Percentiles rank a stretch among this genome's conserved stretches.
phyloP scores from a whole-genome alignment of 176 grass and related monocot species.

The Olyra latifolia region DNA sequence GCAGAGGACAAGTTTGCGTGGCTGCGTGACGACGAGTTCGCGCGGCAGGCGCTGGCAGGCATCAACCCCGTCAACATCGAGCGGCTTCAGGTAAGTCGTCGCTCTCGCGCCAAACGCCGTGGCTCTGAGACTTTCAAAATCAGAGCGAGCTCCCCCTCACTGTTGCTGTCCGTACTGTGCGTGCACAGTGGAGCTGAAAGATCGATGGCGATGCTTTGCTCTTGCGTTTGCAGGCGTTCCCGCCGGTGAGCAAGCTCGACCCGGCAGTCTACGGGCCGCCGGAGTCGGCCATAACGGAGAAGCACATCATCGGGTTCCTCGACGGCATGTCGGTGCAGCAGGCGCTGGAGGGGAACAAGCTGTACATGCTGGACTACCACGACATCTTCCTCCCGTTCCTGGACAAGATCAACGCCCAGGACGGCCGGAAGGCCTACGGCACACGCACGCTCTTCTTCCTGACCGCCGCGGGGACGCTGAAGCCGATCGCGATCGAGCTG shows the following conservation, averaged over 20 bases:
- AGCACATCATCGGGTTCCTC: slow-evolving; percentile 75
- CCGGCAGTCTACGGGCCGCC: slow-evolving; percentile 66
- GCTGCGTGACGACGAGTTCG: slow-evolving; percentile 97
- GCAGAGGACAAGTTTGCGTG: slow-evolving; percentile 99
- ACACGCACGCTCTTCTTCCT: slow-evolving; percentile 92
- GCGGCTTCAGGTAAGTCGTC: slow-evolving; percentile 65
- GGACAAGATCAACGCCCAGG: slow-evolving; percentile 77
- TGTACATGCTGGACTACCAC: slow-evolving; percentile 90
- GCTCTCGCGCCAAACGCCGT: slow-evolving; percentile 4
- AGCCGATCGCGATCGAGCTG: slow-evolving; percentile 90
- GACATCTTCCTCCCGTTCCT: slow-evolving; percentile 87
- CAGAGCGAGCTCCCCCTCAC: not conserved
- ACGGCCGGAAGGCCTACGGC: slow-evolving; percentile 88
- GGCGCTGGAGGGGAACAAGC: slow-evolving; percentile 58
- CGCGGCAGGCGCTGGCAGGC: slow-evolving; percentile 77
- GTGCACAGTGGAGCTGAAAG: not conserved
- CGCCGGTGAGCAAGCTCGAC: slow-evolving; percentile 83
- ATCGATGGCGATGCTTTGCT: not conserved
- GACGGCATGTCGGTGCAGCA: slow-evolving; percentile 82
- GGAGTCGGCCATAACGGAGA: slow-evolving; percentile 90
- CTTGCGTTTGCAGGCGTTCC: slow-evolving; percentile 55
- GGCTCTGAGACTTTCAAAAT: not conserved
- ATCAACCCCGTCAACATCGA: slow-evolving; percentile 95
- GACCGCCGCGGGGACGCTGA: slow-evolving; percentile 62
- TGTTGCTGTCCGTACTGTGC: not conserved